phyloP scores from a whole-genome alignment of 2,329 filamentous ascomycete species.

The Aureobasidium sp. region DNA sequence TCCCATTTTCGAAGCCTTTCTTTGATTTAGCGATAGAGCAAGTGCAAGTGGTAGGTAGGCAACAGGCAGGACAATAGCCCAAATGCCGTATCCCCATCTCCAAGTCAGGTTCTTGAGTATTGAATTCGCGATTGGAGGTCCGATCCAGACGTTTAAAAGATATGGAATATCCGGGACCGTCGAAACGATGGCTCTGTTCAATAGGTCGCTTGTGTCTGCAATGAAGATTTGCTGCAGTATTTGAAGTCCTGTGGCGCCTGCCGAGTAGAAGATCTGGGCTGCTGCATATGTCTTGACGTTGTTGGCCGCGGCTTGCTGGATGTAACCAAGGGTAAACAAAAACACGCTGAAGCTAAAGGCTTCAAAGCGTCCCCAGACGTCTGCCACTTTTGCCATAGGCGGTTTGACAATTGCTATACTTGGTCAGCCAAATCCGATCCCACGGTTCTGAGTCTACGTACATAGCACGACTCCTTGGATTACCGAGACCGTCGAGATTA shows the following conservation, averaged over 20 bases:
- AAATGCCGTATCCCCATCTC: conserved; percentile 57
- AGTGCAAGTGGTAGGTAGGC: conserved; percentile 47
- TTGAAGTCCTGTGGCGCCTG: conserved; percentile 51
- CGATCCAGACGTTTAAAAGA: conserved; percentile 53
- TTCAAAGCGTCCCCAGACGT: conserved; percentile 55
- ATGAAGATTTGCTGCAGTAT: conserved; percentile 58
- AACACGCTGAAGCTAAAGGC: conserved; percentile 47
- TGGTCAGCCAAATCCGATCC: not conserved
- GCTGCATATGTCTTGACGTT: conserved; percentile 48
- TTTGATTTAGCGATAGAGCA: conserved; percentile 44
- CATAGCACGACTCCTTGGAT: conserved; percentile 57
- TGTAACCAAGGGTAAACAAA: conserved; percentile 49
- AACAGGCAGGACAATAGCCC: conserved; percentile 51
- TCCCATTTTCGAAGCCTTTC: conserved; percentile 42
- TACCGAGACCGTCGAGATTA: conserved; percentile 57
- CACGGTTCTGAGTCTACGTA: conserved; percentile 22
- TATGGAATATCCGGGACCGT: conserved; percentile 53
- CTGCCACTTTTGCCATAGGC: conserved; percentile 53
- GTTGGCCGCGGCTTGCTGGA: conserved; percentile 47
- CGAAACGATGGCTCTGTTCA: conserved; percentile 52
- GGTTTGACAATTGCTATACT: conserved; percentile 48
- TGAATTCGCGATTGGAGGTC: conserved; percentile 42
- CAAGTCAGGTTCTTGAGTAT: conserved; percentile 43
- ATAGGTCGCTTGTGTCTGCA: conserved; percentile 52
- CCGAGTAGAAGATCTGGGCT: conserved; percentile 54